These are phyloP conservation scores for Bassia scoparia DNA, from an alignment of 148 eudicot species.

Conservation along the genomic window DNA sequence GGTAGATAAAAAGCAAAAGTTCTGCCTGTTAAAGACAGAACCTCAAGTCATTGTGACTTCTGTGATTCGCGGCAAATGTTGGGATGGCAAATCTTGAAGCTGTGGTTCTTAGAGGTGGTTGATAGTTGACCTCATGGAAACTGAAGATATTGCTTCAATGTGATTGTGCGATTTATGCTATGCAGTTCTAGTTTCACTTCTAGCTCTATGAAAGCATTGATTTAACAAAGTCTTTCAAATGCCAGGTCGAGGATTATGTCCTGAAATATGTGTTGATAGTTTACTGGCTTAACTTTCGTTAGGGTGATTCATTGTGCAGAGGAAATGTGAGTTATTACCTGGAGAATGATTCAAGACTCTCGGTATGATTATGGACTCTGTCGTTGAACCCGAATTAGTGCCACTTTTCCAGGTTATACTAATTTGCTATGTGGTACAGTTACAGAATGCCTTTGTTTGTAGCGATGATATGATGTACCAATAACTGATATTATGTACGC, in stretches of 20 bases:
- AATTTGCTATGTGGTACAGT: not conserved
- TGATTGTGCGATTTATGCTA: not conserved
- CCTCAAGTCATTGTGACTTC: not conserved
- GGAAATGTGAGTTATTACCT: not conserved
- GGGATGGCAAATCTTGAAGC: not conserved
- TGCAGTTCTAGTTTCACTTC: not conserved
- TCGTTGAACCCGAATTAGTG: not conserved
- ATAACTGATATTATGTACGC: not conserved
- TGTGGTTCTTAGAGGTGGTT: conserved; percentile 5
- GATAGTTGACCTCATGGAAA: too few species aligned
- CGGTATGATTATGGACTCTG: not conserved
- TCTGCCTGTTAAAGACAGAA: not conserved
- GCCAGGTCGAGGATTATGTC: not conserved
- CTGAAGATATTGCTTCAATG: too few species aligned
- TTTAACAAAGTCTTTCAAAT: not conserved
- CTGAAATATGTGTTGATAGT: not conserved
- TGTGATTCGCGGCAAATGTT: not conserved
- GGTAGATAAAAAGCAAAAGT: too few species aligned
- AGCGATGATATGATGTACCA: not conserved
- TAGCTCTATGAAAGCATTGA: not conserved
- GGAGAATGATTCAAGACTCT: not conserved
- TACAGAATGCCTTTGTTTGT: not conserved
- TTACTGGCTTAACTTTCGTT: not conserved
- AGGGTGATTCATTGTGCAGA: not conserved
- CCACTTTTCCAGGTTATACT: not conserved